Evolutionary conservation across 148 eudicot genomes (phyloP), one percentile per base, ranked within the genome.

Genomic region (Amaranthus cruentus): DNA sequence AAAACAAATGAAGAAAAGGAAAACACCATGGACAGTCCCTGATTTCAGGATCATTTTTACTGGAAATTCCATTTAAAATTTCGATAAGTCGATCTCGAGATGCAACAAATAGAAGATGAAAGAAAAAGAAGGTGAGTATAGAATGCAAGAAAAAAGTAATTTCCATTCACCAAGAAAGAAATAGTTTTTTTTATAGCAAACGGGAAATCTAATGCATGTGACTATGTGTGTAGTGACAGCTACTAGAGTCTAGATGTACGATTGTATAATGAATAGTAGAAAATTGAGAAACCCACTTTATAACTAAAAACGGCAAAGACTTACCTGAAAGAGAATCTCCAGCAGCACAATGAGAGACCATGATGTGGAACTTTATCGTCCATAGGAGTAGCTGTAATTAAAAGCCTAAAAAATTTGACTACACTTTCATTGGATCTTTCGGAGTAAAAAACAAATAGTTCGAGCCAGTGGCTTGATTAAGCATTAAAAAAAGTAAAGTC

Each of bases 381-480:
- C 79, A 75, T 54, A 61, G 49, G 56, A 68, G 77, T 76, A 74
- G 77, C 77, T 15, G 74, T 77, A 81, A 76, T 73, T 77, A 81
- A 73, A 63, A 11, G 74, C 74, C 68, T 67, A 66, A 66, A 38
- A 28, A 63, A 54, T 75, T 83, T 80, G 83, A 80, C 83, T 74
- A 47, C 10, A 78, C 70, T 46, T 75, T 62, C 81, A 83, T 83
- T 83, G 86, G 83, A 83, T 83, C 86, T 75, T 72, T 73, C 81
- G 53, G 51, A 67, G 59, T 75, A 43, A 75, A 67, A 64, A 47
- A 50, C 44, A 76, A 11, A 47, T 6, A 42, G 62, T 71, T 70
- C 70, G 70, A 63, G 11, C 68, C 46, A 63, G 61, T 62, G 61
- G 61, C 47, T 68, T 52, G 57, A 59, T 55, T 6, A 53, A 28